Percentiles rank a stretch among this genome's conserved stretches.
phyloP scores from a whole-genome alignment of 306 rosid species.

The Ziziphus jujuba region DNA sequence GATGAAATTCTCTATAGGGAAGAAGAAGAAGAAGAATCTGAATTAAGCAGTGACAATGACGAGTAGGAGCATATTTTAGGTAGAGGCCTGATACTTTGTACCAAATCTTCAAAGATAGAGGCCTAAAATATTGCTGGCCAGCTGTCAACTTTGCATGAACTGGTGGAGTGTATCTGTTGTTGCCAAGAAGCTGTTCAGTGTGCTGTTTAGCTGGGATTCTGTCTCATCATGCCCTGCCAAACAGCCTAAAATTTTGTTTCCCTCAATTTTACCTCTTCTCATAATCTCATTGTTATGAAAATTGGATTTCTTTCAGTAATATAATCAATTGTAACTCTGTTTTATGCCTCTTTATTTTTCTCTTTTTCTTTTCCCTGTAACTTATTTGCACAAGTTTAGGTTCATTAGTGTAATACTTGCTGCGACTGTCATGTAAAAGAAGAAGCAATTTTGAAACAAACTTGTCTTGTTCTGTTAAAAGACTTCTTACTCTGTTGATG shows the following conservation, averaged over 20 bases:
- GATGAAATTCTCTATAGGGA: slow-evolving; percentile 52
- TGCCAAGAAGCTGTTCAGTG: background rate
- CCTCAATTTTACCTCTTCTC: background rate
- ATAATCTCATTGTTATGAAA: background rate
- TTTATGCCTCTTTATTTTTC: slow-evolving; percentile 5
- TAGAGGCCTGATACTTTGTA: no score
- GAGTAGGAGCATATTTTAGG: slow-evolving; percentile 31
- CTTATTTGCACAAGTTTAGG: slow-evolving; percentile 2
- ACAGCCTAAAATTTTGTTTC: slow-evolving; percentile 23
- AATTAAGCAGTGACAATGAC: slow-evolving; percentile 71
- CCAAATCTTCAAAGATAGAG: no score
- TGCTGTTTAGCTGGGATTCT: background rate
- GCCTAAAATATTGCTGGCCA: no score
- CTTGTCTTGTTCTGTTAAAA: background rate
- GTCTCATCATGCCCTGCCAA: background rate
- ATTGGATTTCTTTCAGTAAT: background rate
- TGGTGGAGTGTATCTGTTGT: background rate
- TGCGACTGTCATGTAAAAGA: slow-evolving; percentile 18
- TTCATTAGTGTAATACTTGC: slow-evolving; percentile 5
- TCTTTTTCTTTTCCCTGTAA: background rate
- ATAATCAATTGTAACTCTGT: background rate
- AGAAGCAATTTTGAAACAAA: slow-evolving; percentile 11
- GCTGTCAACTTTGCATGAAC: background rate
- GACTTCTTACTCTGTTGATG: no score
- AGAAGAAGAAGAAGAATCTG: slow-evolving; percentile 62